Conservation (phyloP, 2,329 filamentous ascomycete genomes). For the Tolypocladium inflatum region DNA sequence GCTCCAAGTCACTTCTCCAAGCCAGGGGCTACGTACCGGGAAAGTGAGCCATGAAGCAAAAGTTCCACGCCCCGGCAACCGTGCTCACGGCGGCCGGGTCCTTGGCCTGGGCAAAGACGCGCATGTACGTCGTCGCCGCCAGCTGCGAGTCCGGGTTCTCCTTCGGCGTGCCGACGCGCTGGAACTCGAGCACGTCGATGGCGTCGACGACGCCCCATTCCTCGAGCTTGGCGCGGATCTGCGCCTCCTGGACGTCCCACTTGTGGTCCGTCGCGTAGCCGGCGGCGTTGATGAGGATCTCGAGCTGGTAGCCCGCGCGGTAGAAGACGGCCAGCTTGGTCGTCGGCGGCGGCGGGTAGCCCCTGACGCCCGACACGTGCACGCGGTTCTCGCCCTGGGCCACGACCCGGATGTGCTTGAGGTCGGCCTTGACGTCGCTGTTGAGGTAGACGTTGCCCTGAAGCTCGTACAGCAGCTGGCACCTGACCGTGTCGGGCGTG, state of each 20-base stretch:
- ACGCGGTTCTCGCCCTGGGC: slow-evolving; percentile 26
- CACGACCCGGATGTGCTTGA: slow-evolving; percentile 23
- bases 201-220: slow-evolving; percentile 24
- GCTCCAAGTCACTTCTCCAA: neutral
- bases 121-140: slow-evolving; percentile 32
- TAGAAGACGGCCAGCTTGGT: slow-evolving; percentile 44
- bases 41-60: slow-evolving; percentile 32
- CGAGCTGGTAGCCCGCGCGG: slow-evolving; percentile 34
- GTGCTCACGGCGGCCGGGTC: slow-evolving; percentile 14
- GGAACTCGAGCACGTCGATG: slow-evolving; percentile 43
- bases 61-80: slow-evolving; percentile 19
- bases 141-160: slow-evolving; percentile 28
- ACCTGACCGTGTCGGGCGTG: slow-evolving; percentile 24
- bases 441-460: slow-evolving; percentile 39
- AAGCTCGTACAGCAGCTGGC: slow-evolving; percentile 39
- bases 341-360: slow-evolving; percentile 35
- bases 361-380: slow-evolving; percentile 28
- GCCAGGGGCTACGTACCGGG: slow-evolving; percentile 8
- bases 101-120: slow-evolving; percentile 31
- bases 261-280: slow-evolving; percentile 39
- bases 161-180: slow-evolving; percentile 19
- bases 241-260: slow-evolving; percentile 37
- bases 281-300: slow-evolving; percentile 33
- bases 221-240: slow-evolving; percentile 32
- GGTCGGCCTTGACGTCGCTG: slow-evolving; percentile 33